A percentile compares a stretch with the other conserved stretches of the same genome.
phyloP scores from a whole-genome alignment of 78 protist species.

The Dictyostelium brefeldianum region DNA sequence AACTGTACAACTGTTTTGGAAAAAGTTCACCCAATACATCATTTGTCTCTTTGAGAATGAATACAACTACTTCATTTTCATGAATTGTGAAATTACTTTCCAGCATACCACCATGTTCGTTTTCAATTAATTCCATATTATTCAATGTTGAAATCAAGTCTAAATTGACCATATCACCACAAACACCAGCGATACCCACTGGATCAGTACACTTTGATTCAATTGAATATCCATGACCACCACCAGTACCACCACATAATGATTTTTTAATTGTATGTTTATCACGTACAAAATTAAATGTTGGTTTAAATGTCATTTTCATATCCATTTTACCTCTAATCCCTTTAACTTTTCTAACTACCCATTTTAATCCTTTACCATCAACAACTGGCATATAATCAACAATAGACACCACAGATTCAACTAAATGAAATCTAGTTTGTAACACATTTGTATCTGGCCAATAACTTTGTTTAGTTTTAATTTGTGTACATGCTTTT shows the following conservation, averaged over 20 bases:
- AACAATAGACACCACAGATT: constrained; percentile 30
- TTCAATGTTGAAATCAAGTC: constrained; percentile 4
- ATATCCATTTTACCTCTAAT: constrained; percentile 63
- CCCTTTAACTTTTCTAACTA: constrained; percentile 64
- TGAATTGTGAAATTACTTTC: neutral
- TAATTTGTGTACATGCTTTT: neutral
- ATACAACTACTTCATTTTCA: constrained; percentile 26
- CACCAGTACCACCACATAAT: constrained; percentile 1
- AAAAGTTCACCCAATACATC: neutral
- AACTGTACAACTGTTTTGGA: neutral
- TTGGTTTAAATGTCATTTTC: constrained; percentile 64
- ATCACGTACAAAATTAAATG: constrained; percentile 60
- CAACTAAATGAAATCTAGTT: constrained; percentile 43
- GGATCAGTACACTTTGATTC: no score
- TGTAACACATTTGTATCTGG: constrained; percentile 77
- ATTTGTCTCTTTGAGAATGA: constrained; percentile 34
- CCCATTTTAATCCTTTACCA: constrained; percentile 44
- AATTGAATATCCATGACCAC: neutral
- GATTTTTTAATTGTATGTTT: constrained; percentile 16
- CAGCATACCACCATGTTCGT: neutral
- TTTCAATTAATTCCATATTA: neutral
- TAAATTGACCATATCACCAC: neutral
- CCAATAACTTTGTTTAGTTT: constrained; percentile 74
- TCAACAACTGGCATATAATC: constrained; percentile 81
- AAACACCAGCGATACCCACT: neutral